phyloP scores from a whole-genome alignment of 2,329 filamentous ascomycete genomes.

The Diplodia intermedia region DNA sequence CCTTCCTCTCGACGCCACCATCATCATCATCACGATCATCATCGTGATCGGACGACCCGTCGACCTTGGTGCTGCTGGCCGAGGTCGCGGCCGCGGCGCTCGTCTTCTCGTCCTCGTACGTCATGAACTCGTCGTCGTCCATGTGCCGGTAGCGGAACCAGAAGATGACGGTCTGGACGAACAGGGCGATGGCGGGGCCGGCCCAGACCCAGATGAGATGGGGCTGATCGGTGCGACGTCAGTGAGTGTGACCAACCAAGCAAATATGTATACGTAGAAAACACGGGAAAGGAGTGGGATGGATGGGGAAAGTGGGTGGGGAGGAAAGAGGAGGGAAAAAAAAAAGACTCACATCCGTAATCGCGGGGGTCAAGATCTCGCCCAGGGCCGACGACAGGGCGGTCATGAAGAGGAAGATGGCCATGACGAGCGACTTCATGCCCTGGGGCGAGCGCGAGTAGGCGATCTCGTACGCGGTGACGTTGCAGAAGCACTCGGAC shows the following conservation, averaged over 20 bases:
- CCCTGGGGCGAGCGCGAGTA: conserved; percentile 52
- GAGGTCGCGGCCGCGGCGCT: background rate
- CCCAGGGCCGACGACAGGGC: conserved; percentile 29
- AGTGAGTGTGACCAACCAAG: background rate
- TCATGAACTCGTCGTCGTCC: conserved; percentile 58
- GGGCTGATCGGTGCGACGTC: background rate
- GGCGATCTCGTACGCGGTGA: conserved; percentile 55
- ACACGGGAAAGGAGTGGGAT: background rate
- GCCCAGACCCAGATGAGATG: conserved; percentile 48
- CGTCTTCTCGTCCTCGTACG: conserved; percentile 20
- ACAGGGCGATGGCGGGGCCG: conserved; percentile 58
- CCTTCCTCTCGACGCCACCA: background rate
- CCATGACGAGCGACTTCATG: conserved; percentile 53
- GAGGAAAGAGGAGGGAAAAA: too few species aligned
- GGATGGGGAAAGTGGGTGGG: too few species aligned
- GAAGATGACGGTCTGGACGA: conserved; percentile 57
- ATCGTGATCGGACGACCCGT: background rate
- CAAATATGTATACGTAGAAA: background rate
- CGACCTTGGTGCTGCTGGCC: background rate
- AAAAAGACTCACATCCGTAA: conserved; percentile 18
- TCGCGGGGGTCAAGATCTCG: conserved; percentile 26
- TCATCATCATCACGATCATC: background rate
- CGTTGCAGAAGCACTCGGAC: conserved; percentile 52
- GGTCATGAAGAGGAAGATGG: conserved; percentile 51
- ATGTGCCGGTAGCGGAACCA: conserved; percentile 56